Evolutionary conservation across 768 basidiomycete genomes (phyloP).

Genomic region (Mycena capillaripes): DNA sequence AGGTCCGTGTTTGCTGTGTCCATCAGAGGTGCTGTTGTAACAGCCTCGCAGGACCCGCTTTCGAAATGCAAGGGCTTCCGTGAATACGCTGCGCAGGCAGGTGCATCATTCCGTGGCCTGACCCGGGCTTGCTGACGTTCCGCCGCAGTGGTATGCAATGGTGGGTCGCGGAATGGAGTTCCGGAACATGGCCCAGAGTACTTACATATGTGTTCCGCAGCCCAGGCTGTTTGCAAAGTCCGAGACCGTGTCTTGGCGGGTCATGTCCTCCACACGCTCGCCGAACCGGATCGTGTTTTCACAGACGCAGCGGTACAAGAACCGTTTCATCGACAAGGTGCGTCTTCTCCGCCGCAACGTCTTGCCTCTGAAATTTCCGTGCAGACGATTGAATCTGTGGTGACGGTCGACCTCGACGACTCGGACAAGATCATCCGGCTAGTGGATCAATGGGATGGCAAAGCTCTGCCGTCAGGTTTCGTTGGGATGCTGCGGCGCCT

Average conservation of each 20-base stretch:
- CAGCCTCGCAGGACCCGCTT: slow-evolving; percentile 61
- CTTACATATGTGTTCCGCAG: slow-evolving; percentile 53
- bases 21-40: not conserved
- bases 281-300: slow-evolving; percentile 74
- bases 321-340: slow-evolving; percentile 67
- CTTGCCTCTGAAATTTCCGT: too few relatives aligned
- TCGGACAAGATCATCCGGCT: slow-evolving; percentile 71
- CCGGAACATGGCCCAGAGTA: slow-evolving; percentile 6
- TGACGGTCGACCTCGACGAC: slow-evolving; percentile 75
- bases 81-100: slow-evolving; percentile 68
- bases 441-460: slow-evolving; percentile 73
- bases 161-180: not conserved
- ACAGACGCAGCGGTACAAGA: slow-evolving; percentile 73
- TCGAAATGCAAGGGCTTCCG: slow-evolving; percentile 62
- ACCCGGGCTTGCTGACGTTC: not conserved
- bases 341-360: slow-evolving; percentile 43
- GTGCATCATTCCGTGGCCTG: slow-evolving; percentile 35
- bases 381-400: slow-evolving; percentile 71
- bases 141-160: slow-evolving; percentile 57
- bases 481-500: slow-evolving; percentile 63
- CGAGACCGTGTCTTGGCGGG: slow-evolving; percentile 62
- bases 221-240: slow-evolving; percentile 68
- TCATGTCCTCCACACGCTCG: slow-evolving; percentile 69
- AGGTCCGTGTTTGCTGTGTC: slow-evolving; percentile 50
- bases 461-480: slow-evolving; percentile 63